phyloP scores from a whole-genome alignment of 106 monocot genomes.

The Dioscorea dumetorum region DNA sequence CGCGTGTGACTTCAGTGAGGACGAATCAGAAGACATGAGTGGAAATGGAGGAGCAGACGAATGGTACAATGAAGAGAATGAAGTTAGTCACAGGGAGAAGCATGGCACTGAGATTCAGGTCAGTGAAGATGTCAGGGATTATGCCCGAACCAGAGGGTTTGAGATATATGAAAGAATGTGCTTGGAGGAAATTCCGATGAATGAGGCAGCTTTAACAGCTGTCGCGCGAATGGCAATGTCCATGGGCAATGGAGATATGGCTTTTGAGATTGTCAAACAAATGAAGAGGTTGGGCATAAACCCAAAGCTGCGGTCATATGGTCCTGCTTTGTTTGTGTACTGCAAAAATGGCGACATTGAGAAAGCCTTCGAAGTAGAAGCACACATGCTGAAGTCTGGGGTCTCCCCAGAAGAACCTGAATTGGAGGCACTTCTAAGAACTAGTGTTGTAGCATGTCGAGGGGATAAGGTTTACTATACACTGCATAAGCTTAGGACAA shows the following conservation, averaged over 20 bases:
- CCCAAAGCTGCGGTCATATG: slow-evolving; percentile 54
- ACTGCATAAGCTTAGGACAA: slow-evolving; percentile 63
- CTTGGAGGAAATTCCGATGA: slow-evolving; percentile 30
- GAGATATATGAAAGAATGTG: slow-evolving; percentile 71
- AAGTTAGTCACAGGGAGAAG: background rate
- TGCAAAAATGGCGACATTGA: slow-evolving; percentile 44
- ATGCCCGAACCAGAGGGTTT: slow-evolving; percentile 46
- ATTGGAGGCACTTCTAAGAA: slow-evolving; percentile 50
- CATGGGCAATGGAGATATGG: slow-evolving; percentile 51
- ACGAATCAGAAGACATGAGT: background rate
- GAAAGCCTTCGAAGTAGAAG: slow-evolving; percentile 65
- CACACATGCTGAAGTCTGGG: slow-evolving; percentile 51
- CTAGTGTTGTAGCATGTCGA: slow-evolving; percentile 33
- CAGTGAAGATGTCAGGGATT: slow-evolving; percentile 39
- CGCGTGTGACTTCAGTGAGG: slow-evolving; percentile 1
- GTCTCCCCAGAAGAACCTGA: slow-evolving; percentile 61
- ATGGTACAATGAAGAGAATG: background rate
- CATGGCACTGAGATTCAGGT: slow-evolving; percentile 24
- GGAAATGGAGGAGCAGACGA: background rate
- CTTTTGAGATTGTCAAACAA: slow-evolving; percentile 48
- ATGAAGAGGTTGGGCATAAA: slow-evolving; percentile 39
- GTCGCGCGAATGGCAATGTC: slow-evolving; percentile 68
- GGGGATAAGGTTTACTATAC: slow-evolving; percentile 58
- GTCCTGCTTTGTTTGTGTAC: slow-evolving; percentile 48
- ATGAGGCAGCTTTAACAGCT: slow-evolving; percentile 69